These are phyloP conservation scores for Phytophthora aleatoria DNA, from an alignment of 352 stramenopile species.

Conservation along the genomic window DNA sequence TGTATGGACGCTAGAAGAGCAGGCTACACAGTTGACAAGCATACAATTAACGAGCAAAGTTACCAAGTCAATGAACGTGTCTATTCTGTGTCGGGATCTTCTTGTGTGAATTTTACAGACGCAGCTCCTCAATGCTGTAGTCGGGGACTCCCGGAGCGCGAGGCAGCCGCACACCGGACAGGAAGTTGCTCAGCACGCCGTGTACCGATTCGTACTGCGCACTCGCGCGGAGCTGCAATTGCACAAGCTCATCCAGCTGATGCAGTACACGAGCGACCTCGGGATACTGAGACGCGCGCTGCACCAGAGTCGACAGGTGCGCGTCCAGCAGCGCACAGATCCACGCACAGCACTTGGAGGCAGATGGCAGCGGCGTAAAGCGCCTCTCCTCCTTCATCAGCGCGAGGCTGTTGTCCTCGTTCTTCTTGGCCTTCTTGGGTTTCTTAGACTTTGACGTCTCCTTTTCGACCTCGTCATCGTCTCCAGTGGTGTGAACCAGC, in stretches of 20 bases:
- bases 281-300: constrained; percentile 56
- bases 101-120: constrained; percentile 37
- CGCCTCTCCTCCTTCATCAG: constrained; percentile 28
- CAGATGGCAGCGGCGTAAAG: constrained; percentile 44
- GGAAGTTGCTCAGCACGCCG: constrained; percentile 78
- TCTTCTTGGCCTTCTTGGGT: constrained; percentile 28
- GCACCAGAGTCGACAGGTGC: constrained; percentile 70
- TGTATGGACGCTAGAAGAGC: constrained; percentile 13
- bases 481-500: constrained; percentile 42
- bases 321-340: constrained; percentile 78
- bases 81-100: constrained; percentile 29
- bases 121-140: constrained; percentile 81
- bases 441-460: constrained; percentile 29
- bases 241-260: constrained; percentile 61
- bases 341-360: constrained; percentile 67
- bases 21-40: constrained; percentile 2
- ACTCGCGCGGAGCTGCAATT: constrained; percentile 54
- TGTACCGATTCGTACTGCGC: constrained; percentile 72
- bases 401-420: constrained; percentile 12
- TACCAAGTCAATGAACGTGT: constrained; percentile 17
- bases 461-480: constrained; percentile 18
- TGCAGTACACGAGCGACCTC: constrained; percentile 45
- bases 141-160: constrained; percentile 66
- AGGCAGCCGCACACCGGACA: constrained; percentile 73
- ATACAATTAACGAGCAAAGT: constrained; percentile 6